Evolutionary conservation across 352 stramenopile genomes (phyloP).

Genomic region (Phytophthora cryptogea): DNA sequence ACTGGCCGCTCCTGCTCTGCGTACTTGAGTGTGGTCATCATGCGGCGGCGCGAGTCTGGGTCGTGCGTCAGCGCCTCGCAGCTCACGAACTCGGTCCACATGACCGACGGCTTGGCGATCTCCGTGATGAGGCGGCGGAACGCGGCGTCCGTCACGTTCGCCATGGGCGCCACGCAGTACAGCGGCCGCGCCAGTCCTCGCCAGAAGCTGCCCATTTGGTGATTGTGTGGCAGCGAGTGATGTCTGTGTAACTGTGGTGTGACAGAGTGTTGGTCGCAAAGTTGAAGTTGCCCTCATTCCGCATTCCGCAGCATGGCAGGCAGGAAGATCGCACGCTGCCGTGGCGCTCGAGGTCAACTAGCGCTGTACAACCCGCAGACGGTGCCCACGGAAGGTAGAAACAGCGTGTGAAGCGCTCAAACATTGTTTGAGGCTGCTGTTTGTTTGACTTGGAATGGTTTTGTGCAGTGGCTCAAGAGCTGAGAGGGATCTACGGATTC

Average conservation of each 20-base stretch:
- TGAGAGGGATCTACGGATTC: slow-evolving; percentile 60
- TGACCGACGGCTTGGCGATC: slow-evolving; percentile 78
- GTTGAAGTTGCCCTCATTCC: slow-evolving; percentile 42
- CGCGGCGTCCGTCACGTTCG: slow-evolving; percentile 80
- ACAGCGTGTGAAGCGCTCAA: not conserved
- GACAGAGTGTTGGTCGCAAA: slow-evolving; percentile 36
- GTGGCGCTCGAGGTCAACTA: slow-evolving; percentile 50
- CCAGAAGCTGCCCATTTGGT: slow-evolving; percentile 59
- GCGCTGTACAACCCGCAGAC: slow-evolving; percentile 61
- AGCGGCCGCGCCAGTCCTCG: slow-evolving; percentile 61
- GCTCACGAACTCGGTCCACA: slow-evolving; percentile 89
- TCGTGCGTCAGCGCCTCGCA: slow-evolving; percentile 81
- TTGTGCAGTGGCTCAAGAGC: slow-evolving; percentile 63
- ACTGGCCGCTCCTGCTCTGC: slow-evolving; percentile 72
- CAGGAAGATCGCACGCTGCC: slow-evolving; percentile 45
- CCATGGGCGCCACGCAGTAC: slow-evolving; percentile 85
- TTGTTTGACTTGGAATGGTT: slow-evolving; percentile 4
- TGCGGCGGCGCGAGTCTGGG: slow-evolving; percentile 56
- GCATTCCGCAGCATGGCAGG: slow-evolving; percentile 16
- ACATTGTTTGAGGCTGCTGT: not conserved
- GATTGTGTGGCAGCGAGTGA: not conserved
- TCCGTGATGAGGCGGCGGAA: slow-evolving; percentile 78
- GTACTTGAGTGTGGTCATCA: slow-evolving; percentile 83
- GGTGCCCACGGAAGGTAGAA: slow-evolving; percentile 52
- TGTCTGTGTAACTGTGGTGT: slow-evolving; percentile 25